Conservation (phyloP, 2,329 filamentous ascomycete species). For the Pestalotiopsis fici region DNA sequence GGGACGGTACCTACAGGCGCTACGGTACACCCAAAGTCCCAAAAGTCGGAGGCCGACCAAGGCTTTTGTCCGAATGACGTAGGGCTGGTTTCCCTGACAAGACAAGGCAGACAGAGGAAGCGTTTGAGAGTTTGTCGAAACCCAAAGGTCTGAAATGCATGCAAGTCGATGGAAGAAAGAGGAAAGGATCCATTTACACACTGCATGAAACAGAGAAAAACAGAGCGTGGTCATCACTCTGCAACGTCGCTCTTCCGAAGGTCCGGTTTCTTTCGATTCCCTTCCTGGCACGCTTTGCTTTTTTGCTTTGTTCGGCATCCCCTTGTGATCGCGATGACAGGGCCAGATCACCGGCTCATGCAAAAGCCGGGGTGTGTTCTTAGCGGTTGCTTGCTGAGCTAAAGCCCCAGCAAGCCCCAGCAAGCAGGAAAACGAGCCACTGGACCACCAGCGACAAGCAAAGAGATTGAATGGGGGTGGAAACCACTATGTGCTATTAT, state of each 20-base stretch:
- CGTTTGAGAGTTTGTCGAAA: constrained; percentile 2
- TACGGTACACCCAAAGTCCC: not conserved
- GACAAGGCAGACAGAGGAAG: not conserved
- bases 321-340: not conserved
- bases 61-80: not conserved
- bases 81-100: not conserved
- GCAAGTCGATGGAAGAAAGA: not conserved
- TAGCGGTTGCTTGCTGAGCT: not conserved
- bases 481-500: too few relatives aligned
- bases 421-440: not conserved
- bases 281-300: too few relatives aligned
- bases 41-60: not conserved
- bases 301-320: not conserved
- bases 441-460: not conserved
- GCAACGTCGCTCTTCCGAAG: not conserved
- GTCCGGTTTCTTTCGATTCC: not conserved
- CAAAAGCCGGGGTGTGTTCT: not conserved
- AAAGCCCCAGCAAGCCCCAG: too few relatives aligned
- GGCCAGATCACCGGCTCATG: not conserved
- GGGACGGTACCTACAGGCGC: not conserved
- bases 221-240: not conserved
- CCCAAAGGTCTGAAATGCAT: not conserved
- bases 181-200: not conserved
- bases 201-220: not conserved
- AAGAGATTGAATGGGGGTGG: not conserved